Conservation (phyloP, 2,329 filamentous ascomycete species). For the Sporothrix variecibatus region DNA sequence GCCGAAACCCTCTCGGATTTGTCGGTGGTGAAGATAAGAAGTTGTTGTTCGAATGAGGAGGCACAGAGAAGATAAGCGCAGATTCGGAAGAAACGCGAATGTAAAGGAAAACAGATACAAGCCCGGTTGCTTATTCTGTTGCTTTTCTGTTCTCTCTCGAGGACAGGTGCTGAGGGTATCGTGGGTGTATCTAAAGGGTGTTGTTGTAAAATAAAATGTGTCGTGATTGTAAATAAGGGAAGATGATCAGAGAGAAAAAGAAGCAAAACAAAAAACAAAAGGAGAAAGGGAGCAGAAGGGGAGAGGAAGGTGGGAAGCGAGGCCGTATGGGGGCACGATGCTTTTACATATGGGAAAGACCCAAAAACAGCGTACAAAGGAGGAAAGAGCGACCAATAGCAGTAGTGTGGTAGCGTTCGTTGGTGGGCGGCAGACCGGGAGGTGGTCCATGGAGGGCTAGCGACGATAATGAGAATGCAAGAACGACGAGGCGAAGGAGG, state of each 20-base stretch:
- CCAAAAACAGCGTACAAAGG: conserved; percentile 3
- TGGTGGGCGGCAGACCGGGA: not conserved
- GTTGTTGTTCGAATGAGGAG: conserved; percentile 4
- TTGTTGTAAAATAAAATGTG: not conserved
- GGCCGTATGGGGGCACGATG: not conserved
- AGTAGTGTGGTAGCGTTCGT: not conserved
- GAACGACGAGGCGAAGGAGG: conserved; percentile 12
- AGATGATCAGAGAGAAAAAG: not conserved
- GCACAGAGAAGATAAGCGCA: conserved; percentile 17
- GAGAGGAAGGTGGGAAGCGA: conserved; percentile 1
- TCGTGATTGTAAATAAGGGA: not conserved
- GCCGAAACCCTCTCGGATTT: not conserved
- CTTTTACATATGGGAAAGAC: conserved; percentile 22
- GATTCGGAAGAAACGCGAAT: not conserved
- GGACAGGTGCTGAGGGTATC: conserved; percentile 14
- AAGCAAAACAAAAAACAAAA: not conserved
- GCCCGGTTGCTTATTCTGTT: conserved; percentile 20
- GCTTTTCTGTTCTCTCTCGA: conserved; percentile 21
- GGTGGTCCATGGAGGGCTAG: not conserved
- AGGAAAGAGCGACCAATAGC: conserved; percentile 19
- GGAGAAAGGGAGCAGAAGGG: not conserved
- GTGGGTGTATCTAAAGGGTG: not conserved
- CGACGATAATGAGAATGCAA: conserved; percentile 18
- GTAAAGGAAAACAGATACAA: conserved; percentile 19
- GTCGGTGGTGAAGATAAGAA: conserved; percentile 8